Percentiles rank a stretch among this genome's conserved stretches.
Evolutionary conservation across 768 basidiomycete species (phyloP).

Genomic region (Panaeolus papilionaceus): DNA sequence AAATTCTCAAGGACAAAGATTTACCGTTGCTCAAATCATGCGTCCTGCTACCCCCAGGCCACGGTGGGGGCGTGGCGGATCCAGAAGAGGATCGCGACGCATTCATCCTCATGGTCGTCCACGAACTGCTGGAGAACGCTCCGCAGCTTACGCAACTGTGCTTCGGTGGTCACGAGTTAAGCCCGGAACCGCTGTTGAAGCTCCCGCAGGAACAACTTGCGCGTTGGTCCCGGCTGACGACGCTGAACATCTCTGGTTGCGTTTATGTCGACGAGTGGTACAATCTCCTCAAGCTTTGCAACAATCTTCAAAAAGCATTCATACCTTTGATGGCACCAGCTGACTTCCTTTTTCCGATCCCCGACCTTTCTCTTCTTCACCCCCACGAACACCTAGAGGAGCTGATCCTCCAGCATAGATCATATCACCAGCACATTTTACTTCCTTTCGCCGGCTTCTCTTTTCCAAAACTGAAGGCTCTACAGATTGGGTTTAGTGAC

Average conservation of each 20-base stretch:
- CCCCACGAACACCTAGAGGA: background rate
- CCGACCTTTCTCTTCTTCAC: too few relatives aligned
- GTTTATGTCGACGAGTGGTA: background rate
- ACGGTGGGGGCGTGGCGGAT: background rate
- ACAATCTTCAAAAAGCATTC: background rate
- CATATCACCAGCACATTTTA: background rate
- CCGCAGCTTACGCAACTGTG: background rate
- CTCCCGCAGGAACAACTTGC: too few relatives aligned
- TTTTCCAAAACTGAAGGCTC: background rate
- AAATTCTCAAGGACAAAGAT: background rate
- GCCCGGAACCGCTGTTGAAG: background rate
- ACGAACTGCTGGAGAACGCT: background rate
- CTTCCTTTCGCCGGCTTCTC: background rate
- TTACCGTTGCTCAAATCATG: background rate
- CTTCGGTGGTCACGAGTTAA: background rate
- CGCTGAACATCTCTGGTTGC: background rate
- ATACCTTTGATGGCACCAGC: too few relatives aligned
- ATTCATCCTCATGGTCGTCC: background rate
- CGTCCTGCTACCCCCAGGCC: background rate
- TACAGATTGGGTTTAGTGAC: background rate
- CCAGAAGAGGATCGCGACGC: background rate
- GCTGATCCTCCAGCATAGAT: background rate
- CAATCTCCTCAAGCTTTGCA: background rate
- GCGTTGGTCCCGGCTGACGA: background rate
- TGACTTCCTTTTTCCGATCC: too few relatives aligned